A percentile compares a stretch with the other conserved stretches of the same genome.
Evolutionary conservation across 129 eudicot genomes (phyloP).

Genomic region (Flaveria sonorensis): DNA sequence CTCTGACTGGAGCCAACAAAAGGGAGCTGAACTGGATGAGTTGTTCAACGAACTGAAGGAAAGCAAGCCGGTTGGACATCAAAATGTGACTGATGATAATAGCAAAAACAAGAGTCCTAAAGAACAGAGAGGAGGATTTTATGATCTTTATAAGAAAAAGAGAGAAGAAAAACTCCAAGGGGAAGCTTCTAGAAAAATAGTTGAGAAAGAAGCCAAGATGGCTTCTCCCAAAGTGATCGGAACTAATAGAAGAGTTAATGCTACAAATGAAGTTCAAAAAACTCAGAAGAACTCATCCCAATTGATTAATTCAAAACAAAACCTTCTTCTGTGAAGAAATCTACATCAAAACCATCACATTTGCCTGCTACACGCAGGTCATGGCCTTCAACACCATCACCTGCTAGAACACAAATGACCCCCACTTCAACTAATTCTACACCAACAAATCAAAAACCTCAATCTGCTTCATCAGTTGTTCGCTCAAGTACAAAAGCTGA

Average conservation of each 20-base stretch:
- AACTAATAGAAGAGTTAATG: slow-evolving; percentile 39
- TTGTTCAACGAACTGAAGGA: slow-evolving; percentile 67
- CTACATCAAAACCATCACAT: slow-evolving; percentile 50
- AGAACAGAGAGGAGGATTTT: slow-evolving; percentile 60
- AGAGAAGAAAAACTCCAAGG: slow-evolving; percentile 64
- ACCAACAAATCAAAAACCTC: slow-evolving; percentile 60
- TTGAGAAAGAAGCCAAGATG: slow-evolving; percentile 62
- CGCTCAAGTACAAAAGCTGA: slow-evolving; percentile 56
- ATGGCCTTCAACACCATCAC: slow-evolving; percentile 83
- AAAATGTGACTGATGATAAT: slow-evolving; percentile 31
- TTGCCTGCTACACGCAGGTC: slow-evolving; percentile 76
- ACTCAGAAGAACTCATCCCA: slow-evolving; percentile 39
- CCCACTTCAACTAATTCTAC: slow-evolving; percentile 44
- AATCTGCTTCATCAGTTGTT: slow-evolving; percentile 51
- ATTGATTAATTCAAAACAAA: slow-evolving; percentile 46
- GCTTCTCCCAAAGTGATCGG: slow-evolving; percentile 44
- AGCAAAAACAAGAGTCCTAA: slow-evolving; percentile 42
- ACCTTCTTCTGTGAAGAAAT: slow-evolving; percentile 58
- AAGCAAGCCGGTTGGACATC: slow-evolving; percentile 54
- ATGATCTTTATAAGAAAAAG: slow-evolving; percentile 67
- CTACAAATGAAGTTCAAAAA: slow-evolving; percentile 46
- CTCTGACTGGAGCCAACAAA: slow-evolving; percentile 66
- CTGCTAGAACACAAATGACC: slow-evolving; percentile 47
- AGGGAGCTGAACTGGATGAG: slow-evolving; percentile 78
- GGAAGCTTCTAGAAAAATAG: slow-evolving; percentile 52